Base-by-base conservation (phyloP, 2,329 filamentous ascomycete species). In the Epichloe gansuensis region DNA sequence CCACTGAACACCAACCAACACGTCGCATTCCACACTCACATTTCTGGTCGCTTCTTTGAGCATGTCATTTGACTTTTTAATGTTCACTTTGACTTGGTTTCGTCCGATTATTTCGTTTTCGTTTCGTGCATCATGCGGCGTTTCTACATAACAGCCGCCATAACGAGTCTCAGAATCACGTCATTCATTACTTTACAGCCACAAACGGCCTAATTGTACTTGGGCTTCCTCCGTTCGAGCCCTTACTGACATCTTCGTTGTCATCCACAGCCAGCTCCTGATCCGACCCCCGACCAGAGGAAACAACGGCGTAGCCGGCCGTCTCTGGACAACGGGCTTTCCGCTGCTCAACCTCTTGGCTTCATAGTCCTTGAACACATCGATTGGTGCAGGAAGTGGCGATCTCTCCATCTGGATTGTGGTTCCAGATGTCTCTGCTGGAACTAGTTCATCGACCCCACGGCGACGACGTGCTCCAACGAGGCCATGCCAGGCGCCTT, bases 391-490 rank as follows among this genome's bases (percentile, higher is more conserved):
- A 3, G 46, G 48, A 37, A 43, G 23, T 6, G 46, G 45, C 17
- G 51, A 35, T 31, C 17, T 45, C 11, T 17, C 48, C n/a, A 46
- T 38, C 49, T 51, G 42, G 8, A 55, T 47, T 6, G 49, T 51
- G 15, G 47, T 54, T 7, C 52, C 52, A 17, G 48, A 50, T 12
- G 28, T 56, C 23, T 62, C 62, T 11, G 60, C 58, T n/a, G 53
- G 56, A 15, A 59, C 58, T 23, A 45, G 52, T 3, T 55, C 48
- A 1, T 52, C 57, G 9, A 54, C 56, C n/a, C 58, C 0, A 61
- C 58, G 17, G 68, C 62, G 1, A 70, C 65, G n/a, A 70, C 65
- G n/a, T 65, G 62, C 47, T 69, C 65, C 25, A 70, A 55, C 5
- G 67, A 63, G 1, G 57, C 63, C 1, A 60, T 63, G 8, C 55